A percentile compares a stretch with the other conserved stretches of the same genome.
These are phyloP conservation scores for Neurospora sp. DNA, from an alignment of 495 filamentous ascomycete genomes.

Conservation along the genomic window DNA sequence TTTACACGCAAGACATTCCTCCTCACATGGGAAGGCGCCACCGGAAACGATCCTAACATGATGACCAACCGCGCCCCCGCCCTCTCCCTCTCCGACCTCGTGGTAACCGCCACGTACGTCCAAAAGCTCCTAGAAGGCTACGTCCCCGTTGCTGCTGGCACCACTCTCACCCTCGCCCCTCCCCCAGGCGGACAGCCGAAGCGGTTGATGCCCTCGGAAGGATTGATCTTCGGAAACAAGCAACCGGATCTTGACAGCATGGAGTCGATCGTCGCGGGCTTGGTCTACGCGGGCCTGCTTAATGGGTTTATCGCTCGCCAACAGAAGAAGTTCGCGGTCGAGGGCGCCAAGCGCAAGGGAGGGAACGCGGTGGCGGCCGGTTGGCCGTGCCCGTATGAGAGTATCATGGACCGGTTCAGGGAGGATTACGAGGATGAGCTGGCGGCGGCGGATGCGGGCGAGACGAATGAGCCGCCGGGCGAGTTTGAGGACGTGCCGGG, in stretches of 20 bases:
- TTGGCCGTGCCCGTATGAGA: constrained; percentile 28
- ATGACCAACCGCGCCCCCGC: constrained; percentile 38
- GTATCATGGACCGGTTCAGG: constrained; percentile 19
- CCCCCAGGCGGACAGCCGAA: constrained; percentile 38
- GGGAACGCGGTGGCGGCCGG: constrained; percentile 36
- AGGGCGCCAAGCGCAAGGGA: constrained; percentile 56
- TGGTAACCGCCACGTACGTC: constrained; percentile 38
- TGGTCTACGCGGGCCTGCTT: constrained; percentile 75
- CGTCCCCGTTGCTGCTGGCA: constrained; percentile 17
- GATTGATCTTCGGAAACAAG: constrained; percentile 40
- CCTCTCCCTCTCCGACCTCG: constrained; percentile 44
- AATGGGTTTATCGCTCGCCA: constrained; percentile 77
- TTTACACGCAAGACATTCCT: constrained; percentile 67
- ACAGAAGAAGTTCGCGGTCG: constrained; percentile 67
- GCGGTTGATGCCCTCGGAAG: constrained; percentile 38
- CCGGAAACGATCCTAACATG: constrained; percentile 26
- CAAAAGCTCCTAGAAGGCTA: constrained; percentile 45
- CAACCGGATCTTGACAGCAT: constrained; percentile 52
- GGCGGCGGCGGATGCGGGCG: constrained; percentile 12
- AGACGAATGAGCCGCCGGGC: constrained; percentile 16
- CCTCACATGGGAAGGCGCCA: constrained; percentile 43
- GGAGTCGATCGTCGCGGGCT: constrained; percentile 65
- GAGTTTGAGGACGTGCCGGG: constrained; percentile 26
- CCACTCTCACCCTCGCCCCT: constrained; percentile 20
- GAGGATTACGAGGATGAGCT: constrained; percentile 21